Percentiles rank a stretch among this genome's conserved stretches.
Evolutionary conservation across 192 early-diverging fungal genomes (phyloP).

Genomic region (Fimicolochytrium jonesii): DNA sequence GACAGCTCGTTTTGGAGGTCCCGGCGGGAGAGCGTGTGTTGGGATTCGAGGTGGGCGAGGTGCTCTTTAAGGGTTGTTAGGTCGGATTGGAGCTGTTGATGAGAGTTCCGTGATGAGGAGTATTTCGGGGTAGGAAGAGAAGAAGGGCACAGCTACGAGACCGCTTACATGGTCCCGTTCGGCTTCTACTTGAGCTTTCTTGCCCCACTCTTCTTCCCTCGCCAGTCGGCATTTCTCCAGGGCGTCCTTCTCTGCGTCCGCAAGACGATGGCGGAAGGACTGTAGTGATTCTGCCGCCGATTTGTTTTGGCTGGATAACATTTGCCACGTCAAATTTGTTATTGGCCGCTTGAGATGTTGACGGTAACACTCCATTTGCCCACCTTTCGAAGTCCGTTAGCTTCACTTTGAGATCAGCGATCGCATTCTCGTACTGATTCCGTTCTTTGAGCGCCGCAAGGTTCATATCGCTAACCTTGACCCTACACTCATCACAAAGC

Average conservation of each 20-base stretch:
- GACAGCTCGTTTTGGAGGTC: constrained; percentile 13
- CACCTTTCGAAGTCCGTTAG: constrained; percentile 32
- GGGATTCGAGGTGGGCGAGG: constrained; percentile 3
- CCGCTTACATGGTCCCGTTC: constrained; percentile 32
- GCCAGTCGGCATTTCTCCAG: constrained; percentile 35
- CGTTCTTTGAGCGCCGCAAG: constrained; percentile 26
- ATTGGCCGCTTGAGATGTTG: no score
- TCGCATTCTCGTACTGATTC: constrained; percentile 15
- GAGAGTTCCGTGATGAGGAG: no score
- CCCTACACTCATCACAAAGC: not conserved
- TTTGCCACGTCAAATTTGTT: no score
- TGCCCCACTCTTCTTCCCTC: constrained; percentile 43
- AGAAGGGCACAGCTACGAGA: not conserved
- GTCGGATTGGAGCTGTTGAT: constrained; percentile 27
- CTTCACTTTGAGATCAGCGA: constrained; percentile 34
- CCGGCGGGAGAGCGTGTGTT: not conserved
- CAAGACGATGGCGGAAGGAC: constrained; percentile 25
- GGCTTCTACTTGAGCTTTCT: constrained; percentile 25
- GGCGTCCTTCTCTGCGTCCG: constrained; percentile 30
- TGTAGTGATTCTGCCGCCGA: constrained; percentile 19
- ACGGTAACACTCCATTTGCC: no score
- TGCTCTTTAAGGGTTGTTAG: constrained; percentile 19
- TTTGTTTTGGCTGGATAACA: constrained; percentile 27
- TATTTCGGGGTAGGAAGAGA: no score
- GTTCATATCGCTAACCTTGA: constrained; percentile 33